Percentiles rank a stretch among this genome's conserved stretches.
Conservation (phyloP, 495 filamentous ascomycete genomes). For the Lentithecium fluviatile region DNA sequence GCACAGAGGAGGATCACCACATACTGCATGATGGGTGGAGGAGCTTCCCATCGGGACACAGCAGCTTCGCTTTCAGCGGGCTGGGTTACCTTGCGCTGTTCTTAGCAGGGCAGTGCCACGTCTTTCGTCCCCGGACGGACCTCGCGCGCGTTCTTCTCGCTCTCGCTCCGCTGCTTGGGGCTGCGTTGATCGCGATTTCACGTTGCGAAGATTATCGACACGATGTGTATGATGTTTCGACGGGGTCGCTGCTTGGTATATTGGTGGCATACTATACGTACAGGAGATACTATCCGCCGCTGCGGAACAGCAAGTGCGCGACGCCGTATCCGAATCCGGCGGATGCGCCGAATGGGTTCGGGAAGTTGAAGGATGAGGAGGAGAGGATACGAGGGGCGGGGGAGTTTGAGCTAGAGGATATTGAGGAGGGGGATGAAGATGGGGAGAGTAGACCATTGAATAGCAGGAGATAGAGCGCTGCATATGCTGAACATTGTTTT, state of each 20-base stretch:
- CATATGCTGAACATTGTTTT: background rate
- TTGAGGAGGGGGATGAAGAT: conserved; percentile 27
- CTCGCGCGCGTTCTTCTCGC: conserved; percentile 59
- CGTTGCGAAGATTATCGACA: conserved; percentile 92
- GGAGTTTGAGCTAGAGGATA: conserved; percentile 32
- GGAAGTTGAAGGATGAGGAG: conserved; percentile 33
- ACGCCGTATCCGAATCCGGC: conserved; percentile 50
- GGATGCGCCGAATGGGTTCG: conserved; percentile 18
- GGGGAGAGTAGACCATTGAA: conserved; percentile 25
- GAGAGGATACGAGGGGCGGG: conserved; percentile 25
- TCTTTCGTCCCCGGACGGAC: conserved; percentile 73
- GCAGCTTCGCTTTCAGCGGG: conserved; percentile 79
- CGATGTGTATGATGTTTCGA: conserved; percentile 87
- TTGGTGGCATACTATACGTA: conserved; percentile 80
- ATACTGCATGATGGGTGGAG: conserved; percentile 89
- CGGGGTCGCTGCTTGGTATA: conserved; percentile 71
- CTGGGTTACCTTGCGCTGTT: conserved; percentile 82
- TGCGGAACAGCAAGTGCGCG: conserved; percentile 53
- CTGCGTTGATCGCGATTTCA: conserved; percentile 85
- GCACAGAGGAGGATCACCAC: conserved; percentile 75
- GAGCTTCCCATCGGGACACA: conserved; percentile 88
- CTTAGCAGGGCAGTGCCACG: conserved; percentile 72
- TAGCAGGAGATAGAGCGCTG: conserved; percentile 1
- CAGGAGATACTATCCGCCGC: conserved; percentile 62
- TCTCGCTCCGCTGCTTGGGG: conserved; percentile 70